Evolutionary conservation across 1,284 basidiomycete genomes (phyloP).

Genomic region (Xanthoconium separans): DNA sequence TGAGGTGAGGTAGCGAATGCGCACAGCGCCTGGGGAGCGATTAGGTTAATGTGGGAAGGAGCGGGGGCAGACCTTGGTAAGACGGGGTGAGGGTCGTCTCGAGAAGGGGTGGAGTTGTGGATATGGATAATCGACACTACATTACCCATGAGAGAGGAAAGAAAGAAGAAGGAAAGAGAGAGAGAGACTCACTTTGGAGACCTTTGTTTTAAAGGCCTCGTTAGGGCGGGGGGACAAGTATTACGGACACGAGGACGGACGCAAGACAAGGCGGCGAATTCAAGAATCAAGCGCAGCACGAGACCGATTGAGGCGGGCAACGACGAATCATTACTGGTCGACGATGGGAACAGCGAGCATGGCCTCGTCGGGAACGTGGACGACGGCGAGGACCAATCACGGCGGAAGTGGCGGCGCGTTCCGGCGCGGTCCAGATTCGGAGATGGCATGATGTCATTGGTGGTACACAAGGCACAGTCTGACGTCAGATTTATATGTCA

Average conservation of each 20-base stretch:
- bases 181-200: constrained; percentile 26
- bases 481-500: constrained; percentile 25
- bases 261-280: constrained; percentile 19
- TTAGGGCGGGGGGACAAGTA: constrained; percentile 28
- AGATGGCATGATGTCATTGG: constrained; percentile 24
- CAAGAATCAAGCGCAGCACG: constrained; percentile 19
- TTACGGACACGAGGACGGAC: constrained; percentile 31
- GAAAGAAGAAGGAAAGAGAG: not conserved
- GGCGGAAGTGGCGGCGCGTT: constrained; percentile 27
- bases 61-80: constrained; percentile 17
- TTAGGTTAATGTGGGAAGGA: constrained; percentile 31
- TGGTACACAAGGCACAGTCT: constrained; percentile 11
- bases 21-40: constrained; percentile 27
- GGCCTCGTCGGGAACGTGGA: constrained; percentile 17
- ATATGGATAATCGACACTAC: constrained; percentile 36
- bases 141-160: constrained; percentile 28
- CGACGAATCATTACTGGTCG: constrained; percentile 19
- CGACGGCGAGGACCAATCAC: constrained; percentile 20
- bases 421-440: constrained; percentile 30
- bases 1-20: constrained; percentile 23
- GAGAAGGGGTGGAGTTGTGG: constrained; percentile 22
- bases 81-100: constrained; percentile 16
- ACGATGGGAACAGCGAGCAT: constrained; percentile 12
- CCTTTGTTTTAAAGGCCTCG: constrained; percentile 21
- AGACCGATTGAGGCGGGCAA: constrained; percentile 12